phyloP scores from a whole-genome alignment of 2,329 filamentous ascomycete species.

The Coleophoma eucalyptorum region DNA sequence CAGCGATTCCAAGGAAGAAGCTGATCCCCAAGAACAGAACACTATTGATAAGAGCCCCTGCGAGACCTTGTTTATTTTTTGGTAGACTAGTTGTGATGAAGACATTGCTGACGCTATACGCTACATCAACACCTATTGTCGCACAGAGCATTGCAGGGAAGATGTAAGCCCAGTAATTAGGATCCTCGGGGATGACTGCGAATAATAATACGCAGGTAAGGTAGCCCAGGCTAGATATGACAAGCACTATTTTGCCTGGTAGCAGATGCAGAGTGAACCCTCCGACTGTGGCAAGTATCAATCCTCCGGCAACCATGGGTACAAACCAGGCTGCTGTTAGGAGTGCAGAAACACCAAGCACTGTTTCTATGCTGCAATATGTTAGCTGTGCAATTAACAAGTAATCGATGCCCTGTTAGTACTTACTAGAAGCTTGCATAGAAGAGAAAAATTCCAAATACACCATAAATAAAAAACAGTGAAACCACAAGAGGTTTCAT shows the following conservation, averaged over 20 bases:
- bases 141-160: conserved; percentile 64
- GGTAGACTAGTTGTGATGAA: conserved; percentile 71
- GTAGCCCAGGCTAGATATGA: conserved; percentile 44
- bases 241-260: conserved; percentile 43
- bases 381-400: not conserved
- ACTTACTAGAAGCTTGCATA: conserved; percentile 51
- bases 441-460: conserved; percentile 62
- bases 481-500: conserved; percentile 60
- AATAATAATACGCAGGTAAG: conserved; percentile 45
- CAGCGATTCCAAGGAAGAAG: not conserved
- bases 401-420: not conserved
- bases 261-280: conserved; percentile 49
- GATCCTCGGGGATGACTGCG: conserved; percentile 43
- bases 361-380: conserved; percentile 22
- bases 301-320: conserved; percentile 61
- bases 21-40: not conserved
- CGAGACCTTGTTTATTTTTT: conserved; percentile 60
- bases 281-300: conserved; percentile 55
- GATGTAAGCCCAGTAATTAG: conserved; percentile 58
- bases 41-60: conserved; percentile 61
- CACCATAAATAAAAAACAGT: conserved; percentile 63
- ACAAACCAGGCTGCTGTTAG: conserved; percentile 62
- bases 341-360: conserved; percentile 43
- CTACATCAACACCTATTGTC: conserved; percentile 69
- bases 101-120: conserved; percentile 69